These are phyloP conservation scores for Camellia oleifera DNA, from an alignment of 179 eudicot genomes.

Conservation along the genomic window DNA sequence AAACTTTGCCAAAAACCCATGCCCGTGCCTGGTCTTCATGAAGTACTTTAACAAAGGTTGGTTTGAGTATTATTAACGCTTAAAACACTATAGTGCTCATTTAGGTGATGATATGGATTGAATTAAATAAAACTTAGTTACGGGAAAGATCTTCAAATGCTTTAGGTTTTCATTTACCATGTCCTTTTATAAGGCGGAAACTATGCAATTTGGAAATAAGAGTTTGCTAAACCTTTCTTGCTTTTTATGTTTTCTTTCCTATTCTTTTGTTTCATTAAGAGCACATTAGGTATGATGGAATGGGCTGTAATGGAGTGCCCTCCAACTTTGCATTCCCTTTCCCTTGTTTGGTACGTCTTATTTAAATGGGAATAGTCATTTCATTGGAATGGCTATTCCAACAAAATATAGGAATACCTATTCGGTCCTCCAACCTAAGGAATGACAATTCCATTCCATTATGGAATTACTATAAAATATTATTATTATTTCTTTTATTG, in stretches of 20 bases:
- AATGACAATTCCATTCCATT: no score
- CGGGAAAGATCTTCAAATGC: background rate
- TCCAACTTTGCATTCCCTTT: no score
- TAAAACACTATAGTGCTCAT: background rate
- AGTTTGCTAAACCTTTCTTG: background rate
- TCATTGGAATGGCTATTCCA: no score
- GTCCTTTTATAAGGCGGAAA: background rate
- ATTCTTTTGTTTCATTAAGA: background rate
- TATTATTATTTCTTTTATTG: no score
- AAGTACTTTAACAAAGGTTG: background rate
- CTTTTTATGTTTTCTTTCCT: background rate
- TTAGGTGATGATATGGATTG: constrained; percentile 4
- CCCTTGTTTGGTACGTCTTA: no score
- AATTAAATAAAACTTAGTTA: background rate
- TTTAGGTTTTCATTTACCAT: background rate
- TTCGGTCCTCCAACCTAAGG: no score
- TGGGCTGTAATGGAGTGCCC: no score
- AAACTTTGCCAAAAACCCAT: background rate
- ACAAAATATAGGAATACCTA: no score
- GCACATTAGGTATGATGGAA: no score
- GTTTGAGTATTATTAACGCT: background rate
- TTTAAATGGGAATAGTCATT: no score
- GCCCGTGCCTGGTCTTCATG: background rate
- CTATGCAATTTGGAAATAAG: background rate
- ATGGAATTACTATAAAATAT: no score